Conservation (phyloP, 768 basidiomycete species). For the Agaricus sinodeliciosus region DNA sequence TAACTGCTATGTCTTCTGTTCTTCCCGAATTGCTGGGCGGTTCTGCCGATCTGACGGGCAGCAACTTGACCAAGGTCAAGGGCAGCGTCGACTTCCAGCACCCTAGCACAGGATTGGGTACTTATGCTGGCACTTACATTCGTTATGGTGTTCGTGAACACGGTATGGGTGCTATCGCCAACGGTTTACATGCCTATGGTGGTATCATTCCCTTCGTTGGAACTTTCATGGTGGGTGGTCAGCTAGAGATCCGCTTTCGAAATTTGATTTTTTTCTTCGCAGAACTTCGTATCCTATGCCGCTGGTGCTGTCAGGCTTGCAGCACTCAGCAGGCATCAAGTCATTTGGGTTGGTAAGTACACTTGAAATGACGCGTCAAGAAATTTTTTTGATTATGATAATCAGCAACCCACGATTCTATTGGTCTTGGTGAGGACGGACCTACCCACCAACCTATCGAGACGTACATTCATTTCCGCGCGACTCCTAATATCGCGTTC, state of each 20-base stretch:
- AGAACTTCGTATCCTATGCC: constrained; percentile 94
- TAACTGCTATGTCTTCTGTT: constrained; percentile 64
- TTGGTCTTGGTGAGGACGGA: constrained; percentile 89
- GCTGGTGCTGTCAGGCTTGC: constrained; percentile 90
- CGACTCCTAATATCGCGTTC: constrained; percentile 87
- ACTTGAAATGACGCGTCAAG: background rate
- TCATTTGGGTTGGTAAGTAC: constrained; percentile 85
- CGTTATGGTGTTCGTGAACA: constrained; percentile 98
- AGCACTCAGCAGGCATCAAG: constrained; percentile 82
- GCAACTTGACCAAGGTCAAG: constrained; percentile 88
- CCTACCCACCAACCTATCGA: constrained; percentile 96
- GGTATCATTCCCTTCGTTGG: constrained; percentile 86
- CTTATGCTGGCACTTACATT: constrained; percentile 83
- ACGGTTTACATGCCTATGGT: constrained; percentile 86
- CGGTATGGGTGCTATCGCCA: constrained; percentile 94
- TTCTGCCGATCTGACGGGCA: constrained; percentile 88
- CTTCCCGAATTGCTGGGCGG: constrained; percentile 87
- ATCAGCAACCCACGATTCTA: constrained; percentile 88
- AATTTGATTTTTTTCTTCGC: constrained; percentile 9
- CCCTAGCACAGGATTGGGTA: constrained; percentile 77
- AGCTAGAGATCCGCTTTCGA: background rate
- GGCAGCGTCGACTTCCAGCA: constrained; percentile 87
- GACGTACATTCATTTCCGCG: constrained; percentile 80
- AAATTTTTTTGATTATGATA: background rate
- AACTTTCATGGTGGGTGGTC: constrained; percentile 74